Conservation (phyloP, 163 green algal species). For the Scenedesmus sp. region DNA sequence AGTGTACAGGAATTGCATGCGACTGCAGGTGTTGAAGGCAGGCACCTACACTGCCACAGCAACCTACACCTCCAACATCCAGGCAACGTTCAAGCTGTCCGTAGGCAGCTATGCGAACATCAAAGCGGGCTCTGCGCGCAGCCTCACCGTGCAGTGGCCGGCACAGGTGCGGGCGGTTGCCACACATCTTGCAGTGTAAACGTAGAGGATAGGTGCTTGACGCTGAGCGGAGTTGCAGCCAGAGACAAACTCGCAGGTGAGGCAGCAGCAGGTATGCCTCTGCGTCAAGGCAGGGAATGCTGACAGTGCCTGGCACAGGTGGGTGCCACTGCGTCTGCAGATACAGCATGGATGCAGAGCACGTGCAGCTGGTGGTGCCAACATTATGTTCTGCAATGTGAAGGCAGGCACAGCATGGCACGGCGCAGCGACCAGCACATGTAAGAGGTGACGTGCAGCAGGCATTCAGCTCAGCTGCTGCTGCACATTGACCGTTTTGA, state of each 20-base stretch:
- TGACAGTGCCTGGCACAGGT: too few relatives aligned
- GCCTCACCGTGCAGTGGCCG: not conserved
- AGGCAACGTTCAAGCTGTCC: conserved; percentile 23
- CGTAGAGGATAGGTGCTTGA: too few relatives aligned
- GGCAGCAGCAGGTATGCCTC: too few relatives aligned
- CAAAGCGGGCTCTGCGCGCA: not conserved
- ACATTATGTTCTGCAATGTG: too few relatives aligned
- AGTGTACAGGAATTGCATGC: not conserved
- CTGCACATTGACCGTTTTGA: too few relatives aligned
- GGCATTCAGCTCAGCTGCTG: too few relatives aligned
- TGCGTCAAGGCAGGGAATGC: too few relatives aligned
- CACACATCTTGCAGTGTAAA: not conserved
- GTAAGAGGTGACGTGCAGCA: not conserved
- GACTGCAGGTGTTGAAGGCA: not conserved
- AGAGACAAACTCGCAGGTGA: too few relatives aligned
- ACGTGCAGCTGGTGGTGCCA: too few relatives aligned
- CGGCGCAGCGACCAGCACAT: not conserved
- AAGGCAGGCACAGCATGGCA: too few relatives aligned
- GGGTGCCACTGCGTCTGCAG: too few relatives aligned
- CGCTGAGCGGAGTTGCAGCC: not conserved
- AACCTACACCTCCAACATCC: not conserved
- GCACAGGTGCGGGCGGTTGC: not conserved
- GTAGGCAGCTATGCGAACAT: conserved; percentile 18
- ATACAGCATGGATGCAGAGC: too few relatives aligned
- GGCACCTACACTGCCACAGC: not conserved